Base-by-base conservation (phyloP, 345 rosid species). In the Citrus sp. region DNA sequence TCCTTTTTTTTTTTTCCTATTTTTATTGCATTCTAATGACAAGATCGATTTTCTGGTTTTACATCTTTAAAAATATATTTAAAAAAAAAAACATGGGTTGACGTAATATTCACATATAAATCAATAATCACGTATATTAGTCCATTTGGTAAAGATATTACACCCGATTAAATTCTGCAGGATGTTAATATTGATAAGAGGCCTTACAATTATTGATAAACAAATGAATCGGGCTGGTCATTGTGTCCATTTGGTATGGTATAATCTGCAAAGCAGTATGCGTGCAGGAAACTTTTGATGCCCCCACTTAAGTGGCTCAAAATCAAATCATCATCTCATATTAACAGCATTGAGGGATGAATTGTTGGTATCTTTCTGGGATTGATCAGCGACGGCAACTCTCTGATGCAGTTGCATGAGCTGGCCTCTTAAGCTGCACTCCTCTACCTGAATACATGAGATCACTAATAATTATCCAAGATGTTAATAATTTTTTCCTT, bases 381-480 rank as follows among this genome's bases (percentile, higher is more conserved):
- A 49, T 49, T 75, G 56, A 46, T 22, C 27, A 18, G 70, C 72
- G 38, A 38, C 40, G 7, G 16, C 30, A 30, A 27, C 32, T 67
- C 72, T 79, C 72, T 80, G 59, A 18, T 80, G 81, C 66, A 85
- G 81, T 63, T 95, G 98, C 61, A 95, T 87, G 51, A 90, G 87
- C 72, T 93, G 92, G 46, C 88, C 81, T 54, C 86, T 85, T 73
- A 93, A 82, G 88, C 90, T 89, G 77, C 94, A 90, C 67, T 91
- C 98, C 84, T 88, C 91, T 59, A 87, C 90, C 97, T 95, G 95
- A 82, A 82, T 61, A 18, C 5, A 54, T 54, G 58, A 54, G 58
- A 46, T 54, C 7, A 16, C 22, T 54, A 18, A 54, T 18, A 18
- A 18, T 18, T 7, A 54, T 32, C 34, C 58, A 54, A 18, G 58